A percentile compares a stretch with the other conserved stretches of the same genome.
These are phyloP conservation scores for Bremia lactucae DNA, from an alignment of 352 stramenopile genomes.

Conservation along the genomic window DNA sequence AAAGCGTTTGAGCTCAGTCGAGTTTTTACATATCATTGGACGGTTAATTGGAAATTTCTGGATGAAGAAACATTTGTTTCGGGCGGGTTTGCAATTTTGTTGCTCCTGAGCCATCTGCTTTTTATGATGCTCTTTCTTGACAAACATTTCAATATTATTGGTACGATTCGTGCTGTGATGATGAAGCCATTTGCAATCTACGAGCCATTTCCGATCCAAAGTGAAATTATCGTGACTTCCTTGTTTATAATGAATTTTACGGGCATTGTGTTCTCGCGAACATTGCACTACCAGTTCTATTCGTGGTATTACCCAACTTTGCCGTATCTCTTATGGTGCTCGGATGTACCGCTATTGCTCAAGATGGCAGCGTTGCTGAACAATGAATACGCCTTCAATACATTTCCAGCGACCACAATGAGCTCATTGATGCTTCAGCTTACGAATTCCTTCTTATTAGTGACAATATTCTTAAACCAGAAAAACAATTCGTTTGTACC, in stretches of 20 bases:
- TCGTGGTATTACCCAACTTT: constrained; percentile 94
- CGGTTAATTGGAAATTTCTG: constrained; percentile 96
- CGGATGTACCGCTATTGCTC: constrained; percentile 71
- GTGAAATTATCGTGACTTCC: constrained; percentile 75
- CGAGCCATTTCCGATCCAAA: constrained; percentile 72
- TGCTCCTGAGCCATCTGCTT: constrained; percentile 49
- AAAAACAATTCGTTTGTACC: constrained; percentile 52
- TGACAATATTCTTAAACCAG: constrained; percentile 63
- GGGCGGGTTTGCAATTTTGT: constrained; percentile 43
- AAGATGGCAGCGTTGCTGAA: constrained; percentile 73
- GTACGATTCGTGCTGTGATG: constrained; percentile 59
- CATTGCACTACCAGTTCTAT: constrained; percentile 98
- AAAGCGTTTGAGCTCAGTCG: constrained; percentile 96
- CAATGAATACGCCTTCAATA: constrained; percentile 91
- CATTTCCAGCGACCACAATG: constrained; percentile 87
- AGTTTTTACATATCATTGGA: constrained; percentile 98
- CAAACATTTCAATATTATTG: constrained; percentile 75
- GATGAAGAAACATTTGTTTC: constrained; percentile 69
- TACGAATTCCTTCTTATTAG: constrained; percentile 81
- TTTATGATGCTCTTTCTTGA: constrained; percentile 71
- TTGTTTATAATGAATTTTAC: constrained; percentile 93
- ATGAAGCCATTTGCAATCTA: constrained; percentile 62
- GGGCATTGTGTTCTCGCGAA: constrained; percentile 93
- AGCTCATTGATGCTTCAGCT: constrained; percentile 90
- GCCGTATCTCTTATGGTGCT: constrained; percentile 90